Conservation (phyloP, 371 early-diverging fungal genomes). For the Rhizopus arrhizus region DNA sequence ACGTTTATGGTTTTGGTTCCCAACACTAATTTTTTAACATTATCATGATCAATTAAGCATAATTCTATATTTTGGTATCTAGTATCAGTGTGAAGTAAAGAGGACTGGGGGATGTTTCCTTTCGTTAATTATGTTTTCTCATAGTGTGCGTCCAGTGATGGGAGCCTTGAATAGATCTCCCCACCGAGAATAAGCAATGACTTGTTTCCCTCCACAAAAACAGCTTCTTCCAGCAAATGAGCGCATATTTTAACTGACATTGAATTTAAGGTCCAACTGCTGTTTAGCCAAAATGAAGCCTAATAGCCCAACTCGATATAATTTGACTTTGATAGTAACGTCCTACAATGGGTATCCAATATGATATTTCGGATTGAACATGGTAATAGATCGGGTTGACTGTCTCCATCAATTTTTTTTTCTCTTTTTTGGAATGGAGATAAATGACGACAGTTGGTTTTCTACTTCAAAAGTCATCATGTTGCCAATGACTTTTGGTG, state of each 20-base stretch:
- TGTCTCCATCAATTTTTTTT: slow-evolving; percentile 7
- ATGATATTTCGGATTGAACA: slow-evolving; percentile 11
- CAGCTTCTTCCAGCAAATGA: slow-evolving; percentile 14
- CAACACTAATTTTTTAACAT: slow-evolving; percentile 24
- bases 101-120: slow-evolving; percentile 13
- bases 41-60: slow-evolving; percentile 16
- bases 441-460: slow-evolving; percentile 8
- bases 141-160: slow-evolving; percentile 15
- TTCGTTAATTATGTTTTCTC: slow-evolving; percentile 12
- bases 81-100: slow-evolving; percentile 15
- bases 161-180: slow-evolving; percentile 15
- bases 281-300: slow-evolving; percentile 11
- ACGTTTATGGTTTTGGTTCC: slow-evolving; percentile 30
- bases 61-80: slow-evolving; percentile 17
- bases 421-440: slow-evolving; percentile 8
- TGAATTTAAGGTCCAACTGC: slow-evolving; percentile 9
- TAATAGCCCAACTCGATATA: slow-evolving; percentile 14
- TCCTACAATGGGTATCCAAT: slow-evolving; percentile 6
- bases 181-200: slow-evolving; percentile 10
- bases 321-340: slow-evolving; percentile 11
- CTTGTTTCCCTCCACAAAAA: slow-evolving; percentile 13
- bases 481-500: slow-evolving; percentile 18
- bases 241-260: slow-evolving; percentile 1
- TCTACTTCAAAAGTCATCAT: slow-evolving; percentile 13
- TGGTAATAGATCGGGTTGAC: slow-evolving; percentile 2